Evolutionary conservation across 2,329 filamentous ascomycete genomes (phyloP).

Genomic region (Magnaporthiopsis rhizophila): DNA sequence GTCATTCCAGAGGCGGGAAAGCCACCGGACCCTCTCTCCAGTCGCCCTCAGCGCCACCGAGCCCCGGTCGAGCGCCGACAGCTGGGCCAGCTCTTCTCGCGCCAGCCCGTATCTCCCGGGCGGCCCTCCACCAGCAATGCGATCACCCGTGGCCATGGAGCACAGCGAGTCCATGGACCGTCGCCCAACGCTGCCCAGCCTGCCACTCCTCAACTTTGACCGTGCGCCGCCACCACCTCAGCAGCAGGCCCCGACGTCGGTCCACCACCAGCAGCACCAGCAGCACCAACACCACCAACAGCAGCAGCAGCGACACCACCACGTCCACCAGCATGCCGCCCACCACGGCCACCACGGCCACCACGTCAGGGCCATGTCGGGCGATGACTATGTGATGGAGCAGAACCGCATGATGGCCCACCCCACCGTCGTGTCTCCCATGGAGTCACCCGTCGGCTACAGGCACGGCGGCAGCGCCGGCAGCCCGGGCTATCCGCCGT

Average conservation of each 20-base stretch:
- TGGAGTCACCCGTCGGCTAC: constrained; percentile 26
- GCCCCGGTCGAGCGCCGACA: constrained; percentile 21
- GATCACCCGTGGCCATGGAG: constrained; percentile 23
- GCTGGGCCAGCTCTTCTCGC: constrained; percentile 26
- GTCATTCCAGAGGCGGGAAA: constrained; percentile 19
- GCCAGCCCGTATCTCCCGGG: constrained; percentile 27
- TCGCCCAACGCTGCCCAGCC: constrained; percentile 31
- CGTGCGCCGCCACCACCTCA: constrained; percentile 22
- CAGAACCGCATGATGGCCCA: constrained; percentile 17
- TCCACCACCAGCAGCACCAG: background rate
- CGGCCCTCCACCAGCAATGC: constrained; percentile 21
- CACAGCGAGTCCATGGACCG: constrained; percentile 26
- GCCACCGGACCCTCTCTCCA: constrained; percentile 19
- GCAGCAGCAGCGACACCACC: constrained; percentile 4
- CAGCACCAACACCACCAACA: background rate
- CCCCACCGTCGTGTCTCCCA: constrained; percentile 16
- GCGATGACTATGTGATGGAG: constrained; percentile 7
- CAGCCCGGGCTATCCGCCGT: constrained; percentile 20
- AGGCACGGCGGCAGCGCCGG: constrained; percentile 17
- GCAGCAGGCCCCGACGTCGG: background rate
- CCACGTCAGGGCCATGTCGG: constrained; percentile 6
- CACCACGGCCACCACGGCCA: constrained; percentile 7
- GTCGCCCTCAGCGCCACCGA: constrained; percentile 1
- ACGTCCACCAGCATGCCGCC: background rate
- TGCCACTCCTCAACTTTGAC: constrained; percentile 32